Percentiles rank a stretch among this genome's conserved stretches.
Conservation (phyloP, 2,329 filamentous ascomycete species). For the Ambrosiella cleistominuta region DNA sequence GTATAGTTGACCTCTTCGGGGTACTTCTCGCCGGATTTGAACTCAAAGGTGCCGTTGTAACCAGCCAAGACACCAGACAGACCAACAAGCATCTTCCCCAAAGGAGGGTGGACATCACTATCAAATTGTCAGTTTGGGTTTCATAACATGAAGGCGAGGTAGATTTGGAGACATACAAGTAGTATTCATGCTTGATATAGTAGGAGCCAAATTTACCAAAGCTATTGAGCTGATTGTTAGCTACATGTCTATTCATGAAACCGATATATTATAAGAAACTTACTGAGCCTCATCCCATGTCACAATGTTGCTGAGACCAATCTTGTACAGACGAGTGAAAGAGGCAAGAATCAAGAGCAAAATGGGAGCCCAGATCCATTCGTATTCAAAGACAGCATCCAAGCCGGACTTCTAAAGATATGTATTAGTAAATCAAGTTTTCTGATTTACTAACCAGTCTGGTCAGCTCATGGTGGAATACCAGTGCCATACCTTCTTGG, state of each 20-base stretch:
- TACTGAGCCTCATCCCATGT: constrained; percentile 53
- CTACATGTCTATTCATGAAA: neutral
- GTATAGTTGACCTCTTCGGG: constrained; percentile 89
- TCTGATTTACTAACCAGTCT: neutral
- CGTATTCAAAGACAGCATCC: constrained; percentile 44
- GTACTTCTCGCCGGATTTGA: constrained; percentile 95
- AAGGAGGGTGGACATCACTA: constrained; percentile 59
- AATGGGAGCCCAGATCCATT: constrained; percentile 42
- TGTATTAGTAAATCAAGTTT: constrained; percentile 16
- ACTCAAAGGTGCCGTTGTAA: constrained; percentile 98
- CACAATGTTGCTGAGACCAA: constrained; percentile 48
- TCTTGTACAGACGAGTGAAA: constrained; percentile 53
- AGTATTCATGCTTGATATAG: constrained; percentile 98
- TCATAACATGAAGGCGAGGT: neutral
- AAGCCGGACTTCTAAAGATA: constrained; percentile 35
- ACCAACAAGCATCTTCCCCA: constrained; percentile 96
- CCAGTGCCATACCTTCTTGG: constrained; percentile 30
- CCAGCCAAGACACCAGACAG: constrained; percentile 89
- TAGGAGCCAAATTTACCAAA: constrained; percentile 98
- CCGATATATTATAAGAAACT: constrained; percentile 18
- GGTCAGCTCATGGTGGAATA: neutral
- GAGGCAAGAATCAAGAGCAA: constrained; percentile 44
- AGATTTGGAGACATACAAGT: constrained; percentile 38
- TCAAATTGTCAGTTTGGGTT: neutral
- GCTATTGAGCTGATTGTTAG: constrained; percentile 23